Evolutionary conservation across 1,284 basidiomycete species (phyloP), one percentile per base, ranked within the genome.

Genomic region (Sanghuangporus sanghuang): DNA sequence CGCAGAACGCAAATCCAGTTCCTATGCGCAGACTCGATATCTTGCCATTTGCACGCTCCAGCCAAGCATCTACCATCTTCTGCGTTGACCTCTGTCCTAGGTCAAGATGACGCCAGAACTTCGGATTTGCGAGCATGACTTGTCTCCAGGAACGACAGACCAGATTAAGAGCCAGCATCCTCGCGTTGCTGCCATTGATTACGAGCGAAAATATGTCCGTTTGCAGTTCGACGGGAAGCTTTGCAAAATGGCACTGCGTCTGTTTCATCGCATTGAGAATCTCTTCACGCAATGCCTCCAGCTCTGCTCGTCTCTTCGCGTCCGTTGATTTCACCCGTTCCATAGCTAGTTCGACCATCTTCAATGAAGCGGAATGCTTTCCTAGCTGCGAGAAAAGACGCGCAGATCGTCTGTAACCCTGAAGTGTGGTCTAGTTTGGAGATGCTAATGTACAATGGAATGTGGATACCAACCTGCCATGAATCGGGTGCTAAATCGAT

Each of bases 21-120:
- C 6, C 36, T 11, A 56, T 39, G n/a, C 23, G 18, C 36, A 56
- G 35, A 35, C 38, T 38, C 7, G 54, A 39, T 6, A 56, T 11
- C 6, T 12, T 40, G 1, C 54, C 54, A 14, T 40, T 56, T 32
- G 60, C 53, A 11, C 60, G 60, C 35, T 61, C 36, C 16, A 54
- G 32, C 60, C 60, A 61, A 5, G 60, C 35, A 44, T 53, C 49
- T 2, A 38, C 60, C 50, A 55, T 55, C 36, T 61, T 61, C 21
- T 18, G 6, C 21, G 18, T 61, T 32, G 50, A 55, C 11, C 42
- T 40, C 14, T 16, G 35, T 5, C 9, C 46, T 9, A 61, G 12
- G 49, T 27, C 40, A 8, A 61, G 52, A 6, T 38, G 50, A 21
- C 52, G 44, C 60, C 60, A 61, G 8, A 61, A 55, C 39, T 38